Conservation (phyloP, 331 rosid species). For the Quercus lobata region DNA sequence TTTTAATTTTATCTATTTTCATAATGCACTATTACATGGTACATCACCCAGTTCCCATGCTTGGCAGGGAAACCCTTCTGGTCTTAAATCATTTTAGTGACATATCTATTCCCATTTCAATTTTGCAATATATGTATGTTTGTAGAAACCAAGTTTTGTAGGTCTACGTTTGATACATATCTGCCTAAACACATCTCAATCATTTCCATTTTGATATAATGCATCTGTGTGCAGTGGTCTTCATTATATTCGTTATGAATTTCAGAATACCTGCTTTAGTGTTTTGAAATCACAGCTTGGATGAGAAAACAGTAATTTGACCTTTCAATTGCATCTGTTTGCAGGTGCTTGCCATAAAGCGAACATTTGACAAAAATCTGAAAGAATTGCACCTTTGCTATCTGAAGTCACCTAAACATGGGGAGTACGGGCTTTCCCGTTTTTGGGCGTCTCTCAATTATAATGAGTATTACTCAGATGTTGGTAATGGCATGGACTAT, state of each 20-base stretch:
- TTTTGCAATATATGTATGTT: not conserved
- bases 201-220: not conserved
- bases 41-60: not conserved
- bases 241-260: not conserved
- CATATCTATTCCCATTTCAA: not conserved
- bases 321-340: constrained; percentile 18
- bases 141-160: not conserved
- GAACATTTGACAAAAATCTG: constrained; percentile 60
- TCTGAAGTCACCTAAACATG: constrained; percentile 71
- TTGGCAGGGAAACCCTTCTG: not conserved
- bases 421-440: constrained; percentile 53
- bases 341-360: constrained; percentile 74
- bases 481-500: constrained; percentile 33
- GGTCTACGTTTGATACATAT: not conserved
- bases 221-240: not conserved
- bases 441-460: constrained; percentile 84
- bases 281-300: not conserved
- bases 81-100: not conserved
- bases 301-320: not conserved
- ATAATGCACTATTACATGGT: not conserved
- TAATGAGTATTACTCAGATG: constrained; percentile 59
- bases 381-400: constrained; percentile 62
- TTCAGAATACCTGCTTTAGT: not conserved
- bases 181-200: not conserved
- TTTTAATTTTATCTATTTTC: not conserved